Percentiles rank a stretch among this genome's conserved stretches.
Evolutionary conservation across 148 eudicot genomes (phyloP).

Genomic region (Persicaria maculosa): DNA sequence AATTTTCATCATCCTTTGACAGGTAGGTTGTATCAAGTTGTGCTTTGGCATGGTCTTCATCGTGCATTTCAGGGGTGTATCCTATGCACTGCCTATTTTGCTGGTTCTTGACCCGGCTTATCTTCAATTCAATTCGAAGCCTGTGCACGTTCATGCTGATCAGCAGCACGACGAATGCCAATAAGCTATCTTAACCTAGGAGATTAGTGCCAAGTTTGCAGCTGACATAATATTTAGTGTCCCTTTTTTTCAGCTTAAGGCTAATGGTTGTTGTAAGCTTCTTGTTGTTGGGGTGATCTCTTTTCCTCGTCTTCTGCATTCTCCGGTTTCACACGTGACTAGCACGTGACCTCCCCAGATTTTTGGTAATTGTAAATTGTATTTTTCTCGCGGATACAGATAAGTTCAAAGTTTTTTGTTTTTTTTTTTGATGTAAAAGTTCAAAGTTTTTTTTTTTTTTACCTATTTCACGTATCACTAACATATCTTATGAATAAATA

Average conservation of each 20-base stretch:
- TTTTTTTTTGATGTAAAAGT: too few relatives aligned
- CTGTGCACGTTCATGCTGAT: constrained; percentile 42
- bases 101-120: constrained; percentile 55
- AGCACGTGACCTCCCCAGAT: background rate
- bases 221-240: background rate
- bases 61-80: too few relatives aligned
- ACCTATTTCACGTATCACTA: too few relatives aligned
- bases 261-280: background rate
- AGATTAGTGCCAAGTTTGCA: background rate
- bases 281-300: background rate
- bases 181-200: background rate
- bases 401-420: too few relatives aligned
- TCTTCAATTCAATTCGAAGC: constrained; percentile 50
- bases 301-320: background rate
- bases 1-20: too few relatives aligned
- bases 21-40: too few relatives aligned
- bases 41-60: too few relatives aligned
- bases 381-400: background rate
- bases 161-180: background rate
- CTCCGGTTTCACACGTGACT: too few relatives aligned
- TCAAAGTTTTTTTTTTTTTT: too few relatives aligned
- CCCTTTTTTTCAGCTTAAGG: background rate
- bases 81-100: constrained; percentile 54
- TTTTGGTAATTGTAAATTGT: background rate
- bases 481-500: too few relatives aligned